Base-by-base conservation (phyloP, 805 yeast genomes). In the Zygosaccharomyces bailii region DNA sequence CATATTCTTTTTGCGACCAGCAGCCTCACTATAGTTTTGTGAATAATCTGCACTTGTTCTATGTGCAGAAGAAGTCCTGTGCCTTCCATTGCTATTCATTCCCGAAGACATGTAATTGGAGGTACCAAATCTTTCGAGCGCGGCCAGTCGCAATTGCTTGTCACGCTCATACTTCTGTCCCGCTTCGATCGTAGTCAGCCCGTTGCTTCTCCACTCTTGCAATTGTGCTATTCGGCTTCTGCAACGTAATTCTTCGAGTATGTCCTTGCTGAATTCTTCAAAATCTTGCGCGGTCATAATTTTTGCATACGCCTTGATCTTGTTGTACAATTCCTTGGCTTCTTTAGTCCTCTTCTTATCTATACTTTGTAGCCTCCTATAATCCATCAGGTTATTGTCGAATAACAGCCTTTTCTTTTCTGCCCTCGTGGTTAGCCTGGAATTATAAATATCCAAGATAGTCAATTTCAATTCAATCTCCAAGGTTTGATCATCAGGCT, bases 131-230 rank as follows among this genome's bases (percentile, higher is more conserved):
- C 87, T 67, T 56, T 80, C 86, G 47, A 80, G 64, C 39, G 82
- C 81, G 8, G 80, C 78, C 27, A 77, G 68, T 43, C 95, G 74
- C 29, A 78, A 75, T 34, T 80, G 72, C 62, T 87, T 87, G 62
- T 95, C 99, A 61, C 87, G 85, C 60, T 93, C 99, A 62, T 80
- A 93, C 62, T 82, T 85, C 25, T 72, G 66, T 4, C 98, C 99
- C 39, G 78, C 84, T 49, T 90, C 96, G 34, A 87, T 55, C 0
- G 87, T 79, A 3, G 89, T 84, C 39, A 93, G 77, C 4, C 99
- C 99, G 62, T 87, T 84, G 39, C 82, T 76, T 51, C 99, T 77
- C 88, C 96, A 95, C 59, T 84, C 91, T 65, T 93, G 99, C 23
- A 95, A 69, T 65, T 89, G 96, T 42, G 84, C 85, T 39, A 93